These are phyloP conservation scores for Prunus kanzakura DNA, from an alignment of 306 rosid species.

Conservation along the genomic window DNA sequence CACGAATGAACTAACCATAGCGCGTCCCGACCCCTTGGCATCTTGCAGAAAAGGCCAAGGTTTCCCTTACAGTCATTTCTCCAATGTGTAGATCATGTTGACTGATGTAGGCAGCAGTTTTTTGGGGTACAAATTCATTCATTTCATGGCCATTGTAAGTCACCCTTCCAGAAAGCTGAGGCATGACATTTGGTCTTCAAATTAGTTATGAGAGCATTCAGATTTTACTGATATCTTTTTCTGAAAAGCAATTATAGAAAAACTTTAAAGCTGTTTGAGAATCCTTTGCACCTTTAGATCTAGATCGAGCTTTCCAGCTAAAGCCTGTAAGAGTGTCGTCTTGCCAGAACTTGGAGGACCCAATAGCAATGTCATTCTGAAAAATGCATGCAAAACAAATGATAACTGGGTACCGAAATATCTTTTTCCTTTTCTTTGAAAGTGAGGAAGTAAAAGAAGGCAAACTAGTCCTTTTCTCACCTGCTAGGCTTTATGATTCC, in stretches of 20 bases:
- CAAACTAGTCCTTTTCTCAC: constrained; percentile 13
- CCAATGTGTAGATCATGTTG: constrained; percentile 45
- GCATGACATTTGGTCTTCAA: not conserved
- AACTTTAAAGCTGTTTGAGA: not conserved
- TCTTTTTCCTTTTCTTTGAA: not conserved
- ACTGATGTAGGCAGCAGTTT: constrained; percentile 49
- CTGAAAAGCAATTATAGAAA: not conserved
- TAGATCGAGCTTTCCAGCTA: constrained; percentile 47
- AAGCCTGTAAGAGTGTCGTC: constrained; percentile 44
- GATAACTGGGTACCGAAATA: not conserved
- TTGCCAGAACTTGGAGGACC: constrained; percentile 61
- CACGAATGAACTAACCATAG: constrained; percentile 22
- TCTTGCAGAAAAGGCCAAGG: constrained; percentile 50
- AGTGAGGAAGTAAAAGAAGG: not conserved
- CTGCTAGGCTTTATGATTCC: constrained; percentile 46
- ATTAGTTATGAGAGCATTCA: not conserved
- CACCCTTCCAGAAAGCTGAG: constrained; percentile 37
- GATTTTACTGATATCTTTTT: not conserved
- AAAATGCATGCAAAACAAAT: not conserved
- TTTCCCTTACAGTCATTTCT: constrained; percentile 56
- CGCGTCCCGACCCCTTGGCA: constrained; percentile 53
- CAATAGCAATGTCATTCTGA: constrained; percentile 45
- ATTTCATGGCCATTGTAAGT: constrained; percentile 44
- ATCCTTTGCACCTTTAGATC: constrained; percentile 23
- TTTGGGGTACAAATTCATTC: constrained; percentile 41